Base-by-base conservation (phyloP, 176 grass and related monocot species). In the Ampelocalamus luodianensis region DNA sequence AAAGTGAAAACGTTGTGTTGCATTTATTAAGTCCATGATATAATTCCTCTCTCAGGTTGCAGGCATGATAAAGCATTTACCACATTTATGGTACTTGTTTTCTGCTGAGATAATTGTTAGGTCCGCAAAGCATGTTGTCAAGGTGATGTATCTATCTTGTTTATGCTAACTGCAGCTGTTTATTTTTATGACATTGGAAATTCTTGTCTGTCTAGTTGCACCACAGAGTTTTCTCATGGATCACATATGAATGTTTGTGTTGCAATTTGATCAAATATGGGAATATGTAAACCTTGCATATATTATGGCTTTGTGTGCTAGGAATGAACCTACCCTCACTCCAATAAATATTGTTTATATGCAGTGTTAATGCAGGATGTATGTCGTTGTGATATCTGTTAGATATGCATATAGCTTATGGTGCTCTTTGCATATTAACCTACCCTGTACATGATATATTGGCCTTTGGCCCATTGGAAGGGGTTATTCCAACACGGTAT, bases 41-140 rank as follows among this genome's bases (percentile, higher is more conserved):
- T 55, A 76, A 91, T 75, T 82, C 38, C 40, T 87, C 74, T 74
- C 38, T 86, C 92, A 99, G 93, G 79, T 99, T 79, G 93, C 93
- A 82, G 85, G 64, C 59, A 91, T 94, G 90, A 83, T 96, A 63
- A 92, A 96, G 67, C 88, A 92, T 92, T 84, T 99, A 63, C 83
- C 91, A 15, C 96, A 99, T 87, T 29, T 96, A 62, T 89, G 83
- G 91, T 91, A 94, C 71, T 89, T 99, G 36, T 91, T 94, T 68
- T 88, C 78, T 66, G 72, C 90, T 29, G 93, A 96, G 85, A 92
- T 99, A 88, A 84, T 96, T 86, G 92, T 95, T 69, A 92, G 96
- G 89, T 99, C 96, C 10, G 76, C 96, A 59, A 99, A 99, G 76
- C 96, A 99, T 87, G 74, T 96, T 76, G 76, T 94, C 23, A 99